Evolutionary conservation across 2,329 filamentous ascomycete genomes (phyloP).

Genomic region (Botryosphaeria dothidea): DNA sequence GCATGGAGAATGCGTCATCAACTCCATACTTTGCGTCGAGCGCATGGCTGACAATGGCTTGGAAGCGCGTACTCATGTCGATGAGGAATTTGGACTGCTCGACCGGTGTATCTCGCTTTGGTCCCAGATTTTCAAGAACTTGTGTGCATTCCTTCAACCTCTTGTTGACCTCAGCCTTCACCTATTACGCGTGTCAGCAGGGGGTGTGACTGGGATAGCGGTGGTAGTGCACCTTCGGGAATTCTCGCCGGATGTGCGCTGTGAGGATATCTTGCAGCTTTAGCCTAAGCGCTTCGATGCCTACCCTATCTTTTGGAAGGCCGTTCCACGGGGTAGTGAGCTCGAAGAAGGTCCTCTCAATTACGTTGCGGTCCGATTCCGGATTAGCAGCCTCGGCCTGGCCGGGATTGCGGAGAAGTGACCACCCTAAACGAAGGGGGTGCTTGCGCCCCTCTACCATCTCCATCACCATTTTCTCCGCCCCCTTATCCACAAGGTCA

Average conservation of each 20-base stretch:
- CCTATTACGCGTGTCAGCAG: constrained; percentile 31
- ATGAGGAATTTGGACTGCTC: constrained; percentile 41
- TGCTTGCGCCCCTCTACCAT: constrained; percentile 43
- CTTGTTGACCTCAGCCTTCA: constrained; percentile 34
- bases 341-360: constrained; percentile 40
- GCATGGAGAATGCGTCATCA: constrained; percentile 35
- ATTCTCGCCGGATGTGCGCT: constrained; percentile 45
- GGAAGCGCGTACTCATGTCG: constrained; percentile 42
- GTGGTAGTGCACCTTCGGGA: constrained; percentile 37
- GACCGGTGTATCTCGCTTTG: constrained; percentile 33
- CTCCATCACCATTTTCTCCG: constrained; percentile 39
- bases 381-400: constrained; percentile 25
- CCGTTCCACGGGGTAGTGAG: constrained; percentile 36
- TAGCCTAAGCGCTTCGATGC: constrained; percentile 41
- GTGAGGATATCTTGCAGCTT: constrained; percentile 46
- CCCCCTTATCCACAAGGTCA: constrained; percentile 32
- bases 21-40: constrained; percentile 40
- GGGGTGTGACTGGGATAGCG: background rate
- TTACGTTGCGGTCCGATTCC: constrained; percentile 27
- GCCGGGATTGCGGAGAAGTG: constrained; percentile 54
- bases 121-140: constrained; percentile 36
- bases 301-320: constrained; percentile 40
- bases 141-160: constrained; percentile 29
- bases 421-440: constrained; percentile 52
- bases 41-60: constrained; percentile 35